Percentiles rank a stretch among this genome's conserved stretches.
These are phyloP conservation scores for Paecilomyces sp. DNA, from an alignment of 2,329 filamentous ascomycete genomes.

Conservation along the genomic window DNA sequence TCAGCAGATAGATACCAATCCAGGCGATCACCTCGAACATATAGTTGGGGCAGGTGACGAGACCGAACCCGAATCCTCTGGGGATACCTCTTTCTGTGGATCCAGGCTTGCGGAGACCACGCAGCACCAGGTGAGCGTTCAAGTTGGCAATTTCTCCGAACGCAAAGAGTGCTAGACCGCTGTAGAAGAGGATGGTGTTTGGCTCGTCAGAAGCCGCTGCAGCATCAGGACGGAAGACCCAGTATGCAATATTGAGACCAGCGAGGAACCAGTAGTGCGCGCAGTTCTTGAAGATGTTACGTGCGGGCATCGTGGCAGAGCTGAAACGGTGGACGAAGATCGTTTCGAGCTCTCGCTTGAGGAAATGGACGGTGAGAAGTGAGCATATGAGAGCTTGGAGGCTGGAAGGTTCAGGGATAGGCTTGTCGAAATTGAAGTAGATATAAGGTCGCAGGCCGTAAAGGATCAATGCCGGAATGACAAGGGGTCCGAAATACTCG, in stretches of 20 bases:
- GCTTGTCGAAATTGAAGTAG: slow-evolving; percentile 49
- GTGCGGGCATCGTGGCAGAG: slow-evolving; percentile 82
- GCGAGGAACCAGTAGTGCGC: slow-evolving; percentile 87
- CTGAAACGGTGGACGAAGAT: slow-evolving; percentile 94
- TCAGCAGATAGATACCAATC: slow-evolving; percentile 73
- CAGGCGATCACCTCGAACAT: slow-evolving; percentile 86
- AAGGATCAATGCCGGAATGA: slow-evolving; percentile 73
- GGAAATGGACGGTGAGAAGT: slow-evolving; percentile 74
- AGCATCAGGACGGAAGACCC: slow-evolving; percentile 72
- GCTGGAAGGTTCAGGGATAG: slow-evolving; percentile 49
- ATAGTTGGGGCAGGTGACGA: slow-evolving; percentile 96
- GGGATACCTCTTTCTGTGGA: slow-evolving; percentile 86
- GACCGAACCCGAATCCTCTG: slow-evolving; percentile 69
- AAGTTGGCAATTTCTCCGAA: slow-evolving; percentile 77
- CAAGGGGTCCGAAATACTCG: slow-evolving; percentile 86
- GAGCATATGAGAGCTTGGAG: slow-evolving; percentile 66
- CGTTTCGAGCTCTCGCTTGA: slow-evolving; percentile 94
- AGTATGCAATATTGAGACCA: slow-evolving; percentile 74
- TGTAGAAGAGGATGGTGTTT: slow-evolving; percentile 52
- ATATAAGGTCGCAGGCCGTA: slow-evolving; percentile 64
- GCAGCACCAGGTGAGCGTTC: slow-evolving; percentile 70
- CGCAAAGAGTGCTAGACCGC: slow-evolving; percentile 64
- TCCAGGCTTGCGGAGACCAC: slow-evolving; percentile 67
- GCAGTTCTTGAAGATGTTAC: slow-evolving; percentile 92
- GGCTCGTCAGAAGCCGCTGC: slow-evolving; percentile 51